Conservation (phyloP, 148 eudicot genomes). For the Rhododendron henanense region DNA sequence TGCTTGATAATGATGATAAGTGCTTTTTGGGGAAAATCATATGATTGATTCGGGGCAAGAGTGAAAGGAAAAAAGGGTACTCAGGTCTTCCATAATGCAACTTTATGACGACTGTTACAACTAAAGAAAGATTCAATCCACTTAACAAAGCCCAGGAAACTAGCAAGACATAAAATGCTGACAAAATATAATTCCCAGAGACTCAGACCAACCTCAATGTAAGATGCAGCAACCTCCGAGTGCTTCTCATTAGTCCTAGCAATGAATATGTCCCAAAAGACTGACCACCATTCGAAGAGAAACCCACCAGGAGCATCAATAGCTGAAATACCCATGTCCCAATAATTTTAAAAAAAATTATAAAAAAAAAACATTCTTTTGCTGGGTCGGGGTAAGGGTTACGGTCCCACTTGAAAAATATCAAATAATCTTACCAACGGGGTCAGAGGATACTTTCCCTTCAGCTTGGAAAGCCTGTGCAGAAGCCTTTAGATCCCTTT, state of each 20-base stretch:
- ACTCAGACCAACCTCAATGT: constrained; percentile 57
- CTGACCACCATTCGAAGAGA: constrained; percentile 89
- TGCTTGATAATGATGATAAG: background rate
- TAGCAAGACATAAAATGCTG: background rate
- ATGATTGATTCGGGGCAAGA: background rate
- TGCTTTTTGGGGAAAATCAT: background rate
- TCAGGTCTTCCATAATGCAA: background rate
- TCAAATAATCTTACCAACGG: constrained; percentile 48
- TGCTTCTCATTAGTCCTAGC: constrained; percentile 74
- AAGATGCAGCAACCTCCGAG: constrained; percentile 65
- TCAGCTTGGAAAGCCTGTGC: constrained; percentile 79
- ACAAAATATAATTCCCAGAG: background rate
- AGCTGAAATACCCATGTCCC: constrained; percentile 37
- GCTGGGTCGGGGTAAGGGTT: background rate
- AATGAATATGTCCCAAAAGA: constrained; percentile 81
- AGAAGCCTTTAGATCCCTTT: constrained; percentile 66
- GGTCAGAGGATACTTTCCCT: constrained; percentile 73
- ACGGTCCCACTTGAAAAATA: background rate
- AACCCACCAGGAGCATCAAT: constrained; percentile 89
- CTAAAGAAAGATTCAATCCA: background rate
- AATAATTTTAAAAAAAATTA: background rate
- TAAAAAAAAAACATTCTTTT: background rate
- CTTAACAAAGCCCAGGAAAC: background rate
- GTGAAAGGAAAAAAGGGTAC: background rate
- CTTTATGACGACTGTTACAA: constrained; percentile 2